phyloP scores from a whole-genome alignment of 306 rosid species.

The Clitoria ternatea region DNA sequence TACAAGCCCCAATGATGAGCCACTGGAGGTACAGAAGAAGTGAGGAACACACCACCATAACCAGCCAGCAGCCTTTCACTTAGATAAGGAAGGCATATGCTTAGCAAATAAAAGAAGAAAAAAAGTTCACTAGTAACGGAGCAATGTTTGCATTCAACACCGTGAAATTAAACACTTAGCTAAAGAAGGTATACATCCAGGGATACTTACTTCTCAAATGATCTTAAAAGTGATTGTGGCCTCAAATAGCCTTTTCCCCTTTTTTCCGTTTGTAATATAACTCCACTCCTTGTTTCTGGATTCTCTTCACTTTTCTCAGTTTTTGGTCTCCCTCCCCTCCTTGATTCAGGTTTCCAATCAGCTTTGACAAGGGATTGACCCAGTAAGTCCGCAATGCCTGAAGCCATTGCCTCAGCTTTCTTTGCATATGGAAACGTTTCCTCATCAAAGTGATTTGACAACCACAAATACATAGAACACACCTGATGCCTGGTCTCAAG shows the following conservation, averaged over 20 bases:
- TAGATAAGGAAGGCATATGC: neutral
- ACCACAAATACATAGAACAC: conserved; percentile 79
- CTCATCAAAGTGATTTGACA: conserved; percentile 68
- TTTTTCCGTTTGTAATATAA: conserved; percentile 35
- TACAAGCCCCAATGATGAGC: neutral
- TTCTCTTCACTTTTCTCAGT: conserved; percentile 34
- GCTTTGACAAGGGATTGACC: conserved; percentile 66
- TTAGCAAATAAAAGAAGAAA: neutral
- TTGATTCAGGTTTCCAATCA: conserved; percentile 84
- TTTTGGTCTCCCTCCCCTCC: conserved; percentile 45
- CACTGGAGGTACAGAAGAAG: neutral
- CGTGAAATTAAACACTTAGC: conserved; percentile 15
- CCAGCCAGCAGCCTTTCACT: neutral
- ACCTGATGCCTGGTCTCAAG: conserved; percentile 94
- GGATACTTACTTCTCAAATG: conserved; percentile 44
- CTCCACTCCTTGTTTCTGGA: conserved; percentile 12
- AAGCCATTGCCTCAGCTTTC: conserved; percentile 80
- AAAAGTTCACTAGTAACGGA: neutral
- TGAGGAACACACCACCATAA: neutral
- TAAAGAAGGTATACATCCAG: neutral
- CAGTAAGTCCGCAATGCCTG: conserved; percentile 56
- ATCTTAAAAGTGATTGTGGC: conserved; percentile 46
- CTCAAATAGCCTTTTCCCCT: conserved; percentile 41
- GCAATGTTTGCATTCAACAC: neutral
- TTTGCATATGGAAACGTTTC: conserved; percentile 70